These are phyloP conservation scores for Chrysoporthe cubensis DNA, from an alignment of 2,329 filamentous ascomycete species.

Conservation along the genomic window DNA sequence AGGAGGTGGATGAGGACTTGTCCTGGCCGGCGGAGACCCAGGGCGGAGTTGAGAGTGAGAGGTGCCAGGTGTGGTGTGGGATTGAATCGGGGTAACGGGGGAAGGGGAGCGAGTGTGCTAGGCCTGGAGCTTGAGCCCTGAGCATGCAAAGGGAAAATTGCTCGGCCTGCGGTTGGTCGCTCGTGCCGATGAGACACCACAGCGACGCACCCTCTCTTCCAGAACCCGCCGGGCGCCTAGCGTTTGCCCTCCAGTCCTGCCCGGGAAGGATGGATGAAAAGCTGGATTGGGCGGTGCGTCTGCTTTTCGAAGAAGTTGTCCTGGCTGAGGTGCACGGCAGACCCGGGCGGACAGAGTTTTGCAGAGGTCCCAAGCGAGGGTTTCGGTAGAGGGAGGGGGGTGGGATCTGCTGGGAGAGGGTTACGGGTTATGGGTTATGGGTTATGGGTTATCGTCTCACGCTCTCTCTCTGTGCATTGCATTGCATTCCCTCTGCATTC, in stretches of 20 bases:
- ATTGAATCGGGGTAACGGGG: neutral
- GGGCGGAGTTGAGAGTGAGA: neutral
- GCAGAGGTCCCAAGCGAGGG: neutral
- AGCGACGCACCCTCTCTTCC: too few relatives aligned
- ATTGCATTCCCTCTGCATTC: neutral
- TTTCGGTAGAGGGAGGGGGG: neutral
- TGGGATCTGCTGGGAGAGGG: neutral
- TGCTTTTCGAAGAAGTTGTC: neutral
- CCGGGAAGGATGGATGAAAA: neutral
- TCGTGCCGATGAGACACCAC: neutral
- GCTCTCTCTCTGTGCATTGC: neutral
- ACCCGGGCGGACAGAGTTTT: neutral
- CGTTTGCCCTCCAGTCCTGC: neutral
- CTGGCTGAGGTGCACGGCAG: neutral
- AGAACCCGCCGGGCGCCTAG: neutral
- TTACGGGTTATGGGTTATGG: conserved; percentile 1
- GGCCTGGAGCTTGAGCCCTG: neutral
- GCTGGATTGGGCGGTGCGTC: neutral
- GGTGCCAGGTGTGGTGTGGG: conserved; percentile 16
- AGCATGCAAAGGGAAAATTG: conserved; percentile 4
- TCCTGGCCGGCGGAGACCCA: neutral
- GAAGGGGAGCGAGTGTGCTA: neutral
- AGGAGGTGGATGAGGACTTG: conserved; percentile 1
- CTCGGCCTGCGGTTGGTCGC: neutral
- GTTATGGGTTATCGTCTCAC: neutral